Base-by-base conservation (phyloP, 176 grass and related monocot genomes). In the Oryza meridionalis region DNA sequence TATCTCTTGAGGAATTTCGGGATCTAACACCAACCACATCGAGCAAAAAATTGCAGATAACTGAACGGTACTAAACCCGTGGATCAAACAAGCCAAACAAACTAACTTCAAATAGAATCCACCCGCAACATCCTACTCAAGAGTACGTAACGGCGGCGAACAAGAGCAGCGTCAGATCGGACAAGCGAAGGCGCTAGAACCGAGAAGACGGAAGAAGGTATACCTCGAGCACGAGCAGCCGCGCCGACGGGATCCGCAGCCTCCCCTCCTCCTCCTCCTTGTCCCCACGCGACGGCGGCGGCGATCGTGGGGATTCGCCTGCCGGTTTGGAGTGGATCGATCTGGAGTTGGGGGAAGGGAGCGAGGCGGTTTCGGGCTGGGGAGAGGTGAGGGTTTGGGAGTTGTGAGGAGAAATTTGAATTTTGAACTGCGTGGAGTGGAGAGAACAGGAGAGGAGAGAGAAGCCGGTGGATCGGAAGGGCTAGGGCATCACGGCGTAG, bases 161-260 rank as follows among this genome's bases (percentile, higher is more conserved):
- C 14, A 29, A 11, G 42, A 31, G 63, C 25, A 11, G 65, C 42
- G 1, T 67, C 77, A 68, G 42, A 79, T 79, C 43, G 77, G 77
- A 44, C 22, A 63, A 9, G 40, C 9, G 4, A 67, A n/a, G 11
- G 15, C 65, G 31, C 77, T 33, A 26, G 62, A 25, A 67, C 16
- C 4, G 77, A 79, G 25, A 38, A 47, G 5, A 17, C 38, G 31
- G 5, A 42, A 43, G 6, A 26, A 9, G 22, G n/a, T 12, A 12
- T 79, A 79, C 77, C 77, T 68, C 2, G 77, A 79, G 17, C 42
- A 67, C 77, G 43, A 50, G 26, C 43, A n/a, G 64, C 43, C 16
- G 77, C 63, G 3, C 9, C 77, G 63, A 67, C 62, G 63, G 38
- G 61, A 46, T 46, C 61, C 76, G 17, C 76, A 1, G 77, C 63